These are phyloP conservation scores for Sclerotinia borealis DNA, from an alignment of 2,329 filamentous ascomycete genomes.

Conservation along the genomic window DNA sequence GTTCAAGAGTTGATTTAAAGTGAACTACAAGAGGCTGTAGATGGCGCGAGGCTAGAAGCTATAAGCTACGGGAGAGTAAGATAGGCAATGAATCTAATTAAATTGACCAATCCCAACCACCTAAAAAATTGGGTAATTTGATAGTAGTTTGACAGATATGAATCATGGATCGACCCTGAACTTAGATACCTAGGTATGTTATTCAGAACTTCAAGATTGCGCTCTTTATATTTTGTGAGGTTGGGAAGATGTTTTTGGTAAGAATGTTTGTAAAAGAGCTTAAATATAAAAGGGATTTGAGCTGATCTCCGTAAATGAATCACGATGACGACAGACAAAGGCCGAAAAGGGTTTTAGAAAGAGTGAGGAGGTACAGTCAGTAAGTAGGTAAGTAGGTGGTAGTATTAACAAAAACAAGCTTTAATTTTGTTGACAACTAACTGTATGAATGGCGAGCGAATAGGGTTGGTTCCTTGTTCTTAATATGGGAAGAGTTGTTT, in stretches of 20 bases:
- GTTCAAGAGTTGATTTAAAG: neutral
- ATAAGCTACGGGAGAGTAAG: neutral
- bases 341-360: neutral
- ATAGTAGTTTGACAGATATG: neutral
- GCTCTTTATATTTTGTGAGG: neutral
- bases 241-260: neutral
- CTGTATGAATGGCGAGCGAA: neutral
- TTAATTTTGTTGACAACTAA: neutral
- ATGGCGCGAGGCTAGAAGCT: neutral
- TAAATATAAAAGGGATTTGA: neutral
- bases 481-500: constrained; percentile 1
- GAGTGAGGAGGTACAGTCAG: no score
- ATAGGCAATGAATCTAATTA: constrained; percentile 5
- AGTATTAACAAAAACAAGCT: neutral
- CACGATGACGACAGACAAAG: constrained; percentile 10
- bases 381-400: neutral
- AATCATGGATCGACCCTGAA: neutral
- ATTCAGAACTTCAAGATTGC: neutral
- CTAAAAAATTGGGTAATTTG: neutral
- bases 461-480: constrained; percentile 1
- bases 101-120: neutral
- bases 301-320: neutral
- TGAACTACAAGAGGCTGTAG: neutral
- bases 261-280: neutral
- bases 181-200: no score